Evolutionary conservation across 371 early-diverging fungal species (phyloP), one percentile per base, ranked within the genome.

Genomic region (Mucor lusitanicus): DNA sequence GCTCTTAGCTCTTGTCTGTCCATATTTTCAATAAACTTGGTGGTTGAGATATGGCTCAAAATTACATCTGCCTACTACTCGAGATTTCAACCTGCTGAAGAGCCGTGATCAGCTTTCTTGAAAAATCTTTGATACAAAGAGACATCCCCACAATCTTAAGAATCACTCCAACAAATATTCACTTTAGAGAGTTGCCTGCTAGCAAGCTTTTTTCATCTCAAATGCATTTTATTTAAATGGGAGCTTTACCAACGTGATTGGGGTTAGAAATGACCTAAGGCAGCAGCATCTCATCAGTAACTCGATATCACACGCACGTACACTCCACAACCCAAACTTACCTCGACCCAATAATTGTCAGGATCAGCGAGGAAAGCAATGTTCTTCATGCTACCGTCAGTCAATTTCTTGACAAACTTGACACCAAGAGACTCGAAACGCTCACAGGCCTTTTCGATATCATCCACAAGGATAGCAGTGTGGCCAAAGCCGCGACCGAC

Each of bases 301-400:
- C n/a, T 54, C 27, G n/a, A n/a, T 23, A 7, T 25, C 15, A n/a
- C n/a, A n/a, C n/a, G n/a, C 33, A 23, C 23, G 1, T 7, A 58
- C 3, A 42, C 25, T 44, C 1, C 30, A 3, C 4, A 19, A 1
- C 3, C 19, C 5, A 6, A 25, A n/a, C 33, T 65, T 76, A 71
- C 75, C 65, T 93, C 93, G 62, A 93, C 79, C 88, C 93, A 93
- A 75, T 95, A 95, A 68, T 90, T 91, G 79, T 95, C 96, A 54
- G 96, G 96, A 68, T 95, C 96, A 59, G 88, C 75, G 54, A 92
- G 86, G 70, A 95, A 95, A 23, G 95, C 95, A 82, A 95, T 94
- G 74, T 88, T 78, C 73, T 89, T 89, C 94, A 93, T 93, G 25
- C 74, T 82, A 33, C 94, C 95, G 48, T 93, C 94, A 23, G 83